Base-by-base conservation (phyloP, 2,329 filamentous ascomycete species). In the Exserohilum turcica region DNA sequence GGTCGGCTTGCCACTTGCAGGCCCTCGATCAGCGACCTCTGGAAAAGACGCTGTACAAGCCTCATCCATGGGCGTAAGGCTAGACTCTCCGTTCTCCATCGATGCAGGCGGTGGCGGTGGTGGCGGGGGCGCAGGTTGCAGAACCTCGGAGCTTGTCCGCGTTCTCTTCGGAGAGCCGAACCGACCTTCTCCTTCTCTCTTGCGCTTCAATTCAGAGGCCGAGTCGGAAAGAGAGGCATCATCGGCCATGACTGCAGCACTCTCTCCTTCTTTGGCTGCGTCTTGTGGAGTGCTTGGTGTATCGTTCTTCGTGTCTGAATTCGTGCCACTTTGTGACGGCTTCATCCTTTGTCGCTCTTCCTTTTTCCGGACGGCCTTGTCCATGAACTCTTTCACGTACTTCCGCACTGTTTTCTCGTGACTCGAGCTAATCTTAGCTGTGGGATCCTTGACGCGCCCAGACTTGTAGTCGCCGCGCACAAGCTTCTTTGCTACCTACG, bases 381-480 rank as follows among this genome's bases (percentile, higher is more conserved):
- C 90, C 68, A 97, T 88, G 73, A 88, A 97, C 44, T 92, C 87
- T 58, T 89, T 88, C 52, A 92, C 91, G 68, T 89, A 91, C 52
- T 85, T 87, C 76, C 91, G 96, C 54, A 97, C 85, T 59, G 92
- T 91, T 70, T 87, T 88, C 64, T 88, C 84, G 66, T 94, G 90
- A 70, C 91, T 92, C 31, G 89, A 84, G 24, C 83, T 84, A 60
- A 97, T 87, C 43, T 84, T 84, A 19, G 69, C 69, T 7, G 85
- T 90, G 0, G 92, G 93, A 67, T 97, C 88, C 39, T 85, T 83
- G 8, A 97, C 92, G n/a, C 91, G 87, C 42, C 86, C 85, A 68
- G 93, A 89, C 73, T 96, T 96, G 77, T 90, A 97, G 73, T 97
- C 93, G 0, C 91, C 94, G 15, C 90, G 85, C 16, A 96, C 92